Conservation (phyloP, 2,329 filamentous ascomycete species). For the Plectosphaerella cucumerina region DNA sequence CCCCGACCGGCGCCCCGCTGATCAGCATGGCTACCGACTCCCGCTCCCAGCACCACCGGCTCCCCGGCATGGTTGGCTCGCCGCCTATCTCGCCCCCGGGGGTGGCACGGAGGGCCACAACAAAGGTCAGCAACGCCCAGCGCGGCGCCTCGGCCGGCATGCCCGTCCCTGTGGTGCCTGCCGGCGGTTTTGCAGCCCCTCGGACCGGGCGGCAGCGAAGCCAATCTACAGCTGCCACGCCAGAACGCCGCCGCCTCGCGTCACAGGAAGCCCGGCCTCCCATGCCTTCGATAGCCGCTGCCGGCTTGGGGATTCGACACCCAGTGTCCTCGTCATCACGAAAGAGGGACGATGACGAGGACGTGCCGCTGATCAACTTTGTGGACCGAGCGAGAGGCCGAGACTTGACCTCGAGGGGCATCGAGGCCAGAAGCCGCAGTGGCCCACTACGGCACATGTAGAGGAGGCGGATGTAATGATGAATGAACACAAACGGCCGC, state of each 20-base stretch:
- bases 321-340: conserved; percentile 2
- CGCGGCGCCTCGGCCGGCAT: not conserved
- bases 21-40: conserved; percentile 39
- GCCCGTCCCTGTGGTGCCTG: not conserved
- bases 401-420: not conserved
- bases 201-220: conserved; percentile 5
- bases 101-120: conserved; percentile 1
- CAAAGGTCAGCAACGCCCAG: not conserved
- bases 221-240: conserved; percentile 8
- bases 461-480: too few relatives aligned
- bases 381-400: conserved; percentile 9
- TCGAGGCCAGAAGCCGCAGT: conserved; percentile 1
- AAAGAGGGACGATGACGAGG: conserved; percentile 9
- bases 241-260: conserved; percentile 7
- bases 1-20: conserved; percentile 35
- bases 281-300: conserved; percentile 3
- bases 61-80: not conserved
- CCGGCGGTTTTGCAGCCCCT: not conserved
- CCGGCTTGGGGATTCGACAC: not conserved
- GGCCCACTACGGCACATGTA: not conserved
- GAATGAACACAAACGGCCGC: not conserved
- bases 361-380: conserved; percentile 14
- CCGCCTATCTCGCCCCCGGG: not conserved
- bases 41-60: conserved; percentile 4
- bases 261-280: conserved; percentile 11